These are phyloP conservation scores for Rhizopogon vulgaris DNA, from an alignment of 768 basidiomycete species.

Conservation along the genomic window DNA sequence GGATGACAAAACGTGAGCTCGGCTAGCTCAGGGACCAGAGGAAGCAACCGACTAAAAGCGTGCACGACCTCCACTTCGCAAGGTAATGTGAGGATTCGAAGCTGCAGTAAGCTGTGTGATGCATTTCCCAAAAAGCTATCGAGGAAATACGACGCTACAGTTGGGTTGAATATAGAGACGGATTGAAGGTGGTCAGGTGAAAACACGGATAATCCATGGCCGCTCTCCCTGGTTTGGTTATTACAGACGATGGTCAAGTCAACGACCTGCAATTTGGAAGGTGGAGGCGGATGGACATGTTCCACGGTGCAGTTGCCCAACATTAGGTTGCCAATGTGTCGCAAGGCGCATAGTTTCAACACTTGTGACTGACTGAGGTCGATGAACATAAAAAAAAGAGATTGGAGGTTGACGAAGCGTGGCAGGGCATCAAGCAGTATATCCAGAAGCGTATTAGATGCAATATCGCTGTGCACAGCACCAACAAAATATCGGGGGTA, in stretches of 20 bases:
- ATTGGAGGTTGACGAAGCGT: background rate
- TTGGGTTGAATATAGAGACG: background rate
- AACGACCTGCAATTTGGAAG: background rate
- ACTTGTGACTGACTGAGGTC: background rate
- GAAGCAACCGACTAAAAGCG: background rate
- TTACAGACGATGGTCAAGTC: slow-evolving; percentile 1
- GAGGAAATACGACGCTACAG: background rate
- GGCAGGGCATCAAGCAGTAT: slow-evolving; percentile 1
- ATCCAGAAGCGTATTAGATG: background rate
- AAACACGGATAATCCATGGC: background rate
- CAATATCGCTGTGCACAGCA: background rate
- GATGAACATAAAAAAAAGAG: slow-evolving; percentile 3
- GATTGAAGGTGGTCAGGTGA: slow-evolving; percentile 1
- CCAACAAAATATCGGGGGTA: slow-evolving; percentile 3
- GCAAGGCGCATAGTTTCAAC: slow-evolving; percentile 1
- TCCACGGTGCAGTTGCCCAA: slow-evolving; percentile 1
- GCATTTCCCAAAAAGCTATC: background rate
- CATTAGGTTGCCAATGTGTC: background rate
- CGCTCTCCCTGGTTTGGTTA: background rate
- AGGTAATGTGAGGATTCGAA: slow-evolving; percentile 3
- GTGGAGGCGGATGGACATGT: background rate
- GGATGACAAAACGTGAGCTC: slow-evolving; percentile 1
- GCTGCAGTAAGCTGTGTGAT: background rate
- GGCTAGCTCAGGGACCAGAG: background rate
- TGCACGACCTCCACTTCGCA: background rate